phyloP scores from a whole-genome alignment of 2,329 filamentous ascomycete species.

The Seiridium cupressi region DNA sequence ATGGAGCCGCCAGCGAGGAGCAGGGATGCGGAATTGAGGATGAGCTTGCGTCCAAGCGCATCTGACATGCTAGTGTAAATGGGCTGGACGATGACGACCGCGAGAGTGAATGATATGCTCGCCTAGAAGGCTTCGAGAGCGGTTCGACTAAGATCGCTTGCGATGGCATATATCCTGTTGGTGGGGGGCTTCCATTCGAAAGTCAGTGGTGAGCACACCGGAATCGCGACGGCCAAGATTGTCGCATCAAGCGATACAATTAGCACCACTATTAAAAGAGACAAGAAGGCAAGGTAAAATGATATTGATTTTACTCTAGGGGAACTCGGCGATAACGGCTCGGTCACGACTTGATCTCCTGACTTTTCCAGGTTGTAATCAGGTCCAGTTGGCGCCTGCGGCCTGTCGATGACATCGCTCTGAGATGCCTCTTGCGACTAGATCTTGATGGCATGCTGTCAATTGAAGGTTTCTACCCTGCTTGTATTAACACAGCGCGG shows the following conservation, averaged over 20 bases:
- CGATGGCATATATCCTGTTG: slow-evolving; percentile 14
- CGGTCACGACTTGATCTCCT: background rate
- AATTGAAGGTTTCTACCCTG: background rate
- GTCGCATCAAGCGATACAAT: background rate
- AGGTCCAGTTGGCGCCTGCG: background rate
- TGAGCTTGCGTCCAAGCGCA: slow-evolving; percentile 28
- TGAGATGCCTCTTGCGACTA: background rate
- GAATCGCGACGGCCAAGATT: background rate
- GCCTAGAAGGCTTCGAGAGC: slow-evolving; percentile 30
- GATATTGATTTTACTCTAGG: background rate
- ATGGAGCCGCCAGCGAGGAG: slow-evolving; percentile 35
- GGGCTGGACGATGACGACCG: slow-evolving; percentile 22
- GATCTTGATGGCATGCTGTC: background rate
- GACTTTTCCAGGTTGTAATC: background rate
- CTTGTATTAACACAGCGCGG: too few species aligned
- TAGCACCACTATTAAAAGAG: background rate
- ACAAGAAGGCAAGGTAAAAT: background rate
- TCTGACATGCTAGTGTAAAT: slow-evolving; percentile 27
- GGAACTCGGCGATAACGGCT: background rate
- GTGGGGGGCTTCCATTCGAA: background rate
- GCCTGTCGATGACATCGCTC: background rate
- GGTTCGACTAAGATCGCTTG: slow-evolving; percentile 18
- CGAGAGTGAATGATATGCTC: slow-evolving; percentile 26
- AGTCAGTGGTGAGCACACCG: background rate
- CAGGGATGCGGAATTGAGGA: slow-evolving; percentile 23